A percentile compares a stretch with the other conserved stretches of the same genome.
Evolutionary conservation across 2,329 filamentous ascomycete genomes (phyloP).

Genomic region (Chrysoporthe puriensis): DNA sequence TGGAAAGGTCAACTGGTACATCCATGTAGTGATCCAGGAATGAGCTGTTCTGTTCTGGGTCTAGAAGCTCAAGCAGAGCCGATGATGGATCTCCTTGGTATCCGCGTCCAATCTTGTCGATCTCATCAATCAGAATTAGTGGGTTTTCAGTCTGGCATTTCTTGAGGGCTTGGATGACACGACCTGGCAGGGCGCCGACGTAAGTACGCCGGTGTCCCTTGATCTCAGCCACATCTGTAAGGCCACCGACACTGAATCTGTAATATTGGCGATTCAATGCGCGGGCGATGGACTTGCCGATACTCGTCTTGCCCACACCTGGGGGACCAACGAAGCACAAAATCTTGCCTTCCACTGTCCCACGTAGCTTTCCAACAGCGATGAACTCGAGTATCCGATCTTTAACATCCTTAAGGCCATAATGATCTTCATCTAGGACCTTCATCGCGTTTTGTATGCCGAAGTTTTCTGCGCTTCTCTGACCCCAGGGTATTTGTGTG

Average conservation of each 20-base stretch:
- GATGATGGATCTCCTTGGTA: constrained; percentile 97
- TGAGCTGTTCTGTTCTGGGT: constrained; percentile 95
- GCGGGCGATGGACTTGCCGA: constrained; percentile 95
- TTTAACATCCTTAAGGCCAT: constrained; percentile 96
- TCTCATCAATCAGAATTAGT: constrained; percentile 92
- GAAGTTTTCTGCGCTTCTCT: constrained; percentile 95
- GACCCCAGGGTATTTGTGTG: constrained; percentile 97
- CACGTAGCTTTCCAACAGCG: constrained; percentile 93
- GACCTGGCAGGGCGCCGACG: constrained; percentile 90
- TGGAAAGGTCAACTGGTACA: constrained; percentile 94
- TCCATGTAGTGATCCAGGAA: constrained; percentile 99
- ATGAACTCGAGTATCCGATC: constrained; percentile 98
- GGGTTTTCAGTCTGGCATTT: constrained; percentile 99
- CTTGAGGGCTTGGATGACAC: constrained; percentile 97
- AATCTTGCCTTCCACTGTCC: constrained; percentile 97
- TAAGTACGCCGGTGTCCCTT: constrained; percentile 97
- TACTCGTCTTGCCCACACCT: constrained; percentile 97
- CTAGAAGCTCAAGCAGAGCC: constrained; percentile 87
- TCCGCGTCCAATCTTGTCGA: constrained; percentile 96
- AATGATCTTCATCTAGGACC: constrained; percentile 94
- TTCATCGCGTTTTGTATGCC: constrained; percentile 87
- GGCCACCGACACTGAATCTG: constrained; percentile 93
- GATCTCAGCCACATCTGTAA: constrained; percentile 98
- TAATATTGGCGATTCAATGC: constrained; percentile 97
- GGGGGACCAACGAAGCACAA: constrained; percentile 96